Evolutionary conservation across 2,329 filamentous ascomycete genomes (phyloP).

Genomic region (Mycosphaerella sp.): DNA sequence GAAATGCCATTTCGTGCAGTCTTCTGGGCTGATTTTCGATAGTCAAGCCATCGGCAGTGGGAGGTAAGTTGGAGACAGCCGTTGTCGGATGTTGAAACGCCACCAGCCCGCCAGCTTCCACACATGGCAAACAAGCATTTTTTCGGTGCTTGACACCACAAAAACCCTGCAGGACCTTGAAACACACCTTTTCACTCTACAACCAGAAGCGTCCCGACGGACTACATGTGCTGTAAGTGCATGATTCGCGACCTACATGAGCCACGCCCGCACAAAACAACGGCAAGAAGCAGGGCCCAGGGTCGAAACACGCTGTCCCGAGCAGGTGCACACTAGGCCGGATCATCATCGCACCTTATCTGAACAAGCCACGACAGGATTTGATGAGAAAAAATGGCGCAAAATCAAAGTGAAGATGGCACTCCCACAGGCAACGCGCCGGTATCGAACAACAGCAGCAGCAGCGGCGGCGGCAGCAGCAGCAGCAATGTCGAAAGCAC

Average conservation of each 20-base stretch:
- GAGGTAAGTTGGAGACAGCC: too few relatives aligned
- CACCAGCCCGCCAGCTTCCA: too few relatives aligned
- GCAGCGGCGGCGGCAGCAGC: neutral
- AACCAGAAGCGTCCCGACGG: neutral
- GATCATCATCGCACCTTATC: too few relatives aligned
- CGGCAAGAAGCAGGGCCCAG: slow-evolving; percentile 13
- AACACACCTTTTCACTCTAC: slow-evolving; percentile 4
- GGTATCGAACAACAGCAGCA: neutral
- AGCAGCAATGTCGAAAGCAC: neutral
- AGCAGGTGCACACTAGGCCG: neutral
- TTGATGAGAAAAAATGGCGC: slow-evolving; percentile 6
- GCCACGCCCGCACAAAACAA: neutral
- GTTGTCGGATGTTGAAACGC: too few relatives aligned
- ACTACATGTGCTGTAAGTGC: neutral
- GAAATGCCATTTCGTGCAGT: too few relatives aligned
- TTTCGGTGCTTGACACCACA: neutral
- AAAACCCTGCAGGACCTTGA: slow-evolving; percentile 1
- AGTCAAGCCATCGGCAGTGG: too few relatives aligned
- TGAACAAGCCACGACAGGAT: slow-evolving; percentile 9
- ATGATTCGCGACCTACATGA: slow-evolving; percentile 9
- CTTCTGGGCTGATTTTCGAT: too few relatives aligned
- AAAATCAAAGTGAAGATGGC: slow-evolving; percentile 5
- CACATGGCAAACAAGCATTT: neutral
- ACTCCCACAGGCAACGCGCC: neutral
- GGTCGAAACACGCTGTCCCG: neutral